These are phyloP conservation scores for Ulmus americana DNA, from an alignment of 331 rosid species.

Conservation along the genomic window DNA sequence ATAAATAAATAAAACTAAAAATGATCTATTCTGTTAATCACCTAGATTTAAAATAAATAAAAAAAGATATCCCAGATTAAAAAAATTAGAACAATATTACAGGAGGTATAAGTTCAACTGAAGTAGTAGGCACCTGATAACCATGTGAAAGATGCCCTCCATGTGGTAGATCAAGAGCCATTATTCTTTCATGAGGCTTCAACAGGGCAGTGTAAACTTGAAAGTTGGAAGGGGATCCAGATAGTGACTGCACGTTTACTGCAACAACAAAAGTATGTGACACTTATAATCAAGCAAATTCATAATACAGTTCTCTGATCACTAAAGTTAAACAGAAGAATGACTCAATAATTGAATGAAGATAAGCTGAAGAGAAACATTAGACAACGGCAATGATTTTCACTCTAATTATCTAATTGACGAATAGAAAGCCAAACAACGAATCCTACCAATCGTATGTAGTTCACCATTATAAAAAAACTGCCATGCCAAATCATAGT, in stretches of 20 bases:
- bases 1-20: too few relatives aligned
- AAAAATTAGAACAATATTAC: too few relatives aligned
- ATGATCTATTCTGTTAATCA: too few relatives aligned
- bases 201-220: slow-evolving; percentile 82
- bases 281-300: slow-evolving; percentile 22
- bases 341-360: slow-evolving; percentile 9
- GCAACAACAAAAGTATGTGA: slow-evolving; percentile 28
- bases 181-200: slow-evolving; percentile 90
- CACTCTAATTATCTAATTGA: too few relatives aligned
- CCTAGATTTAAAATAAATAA: neutral
- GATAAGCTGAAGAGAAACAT: neutral
- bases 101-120: neutral
- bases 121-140: slow-evolving; percentile 57
- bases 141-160: slow-evolving; percentile 96
- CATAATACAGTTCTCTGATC: neutral
- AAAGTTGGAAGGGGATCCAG: slow-evolving; percentile 88
- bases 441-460: too few relatives aligned
- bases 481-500: too few relatives aligned
- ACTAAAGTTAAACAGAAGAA: neutral
- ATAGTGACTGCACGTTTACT: slow-evolving; percentile 84
- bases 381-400: neutral
- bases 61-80: neutral
- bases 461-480: too few relatives aligned
- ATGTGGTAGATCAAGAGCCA: slow-evolving; percentile 94
- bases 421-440: too few relatives aligned